Conservation (phyloP, 495 filamentous ascomycete genomes). For the Jackrogersella multiformis region DNA sequence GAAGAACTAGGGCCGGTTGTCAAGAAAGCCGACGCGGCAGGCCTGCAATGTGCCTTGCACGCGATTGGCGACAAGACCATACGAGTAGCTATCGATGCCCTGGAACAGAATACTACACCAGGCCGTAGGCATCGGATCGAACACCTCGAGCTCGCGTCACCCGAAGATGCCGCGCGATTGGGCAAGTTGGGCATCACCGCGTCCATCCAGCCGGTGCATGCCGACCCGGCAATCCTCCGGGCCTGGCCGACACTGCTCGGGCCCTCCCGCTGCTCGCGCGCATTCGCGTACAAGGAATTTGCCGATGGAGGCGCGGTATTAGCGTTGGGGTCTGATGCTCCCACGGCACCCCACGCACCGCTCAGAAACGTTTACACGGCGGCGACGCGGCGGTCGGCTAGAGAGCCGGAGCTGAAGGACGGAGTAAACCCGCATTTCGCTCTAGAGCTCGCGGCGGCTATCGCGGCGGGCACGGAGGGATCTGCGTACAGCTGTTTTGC, state of each 20-base stretch:
- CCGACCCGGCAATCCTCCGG: constrained; percentile 68
- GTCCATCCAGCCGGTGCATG: constrained; percentile 71
- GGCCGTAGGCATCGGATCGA: constrained; percentile 67
- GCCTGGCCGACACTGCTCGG: constrained; percentile 68
- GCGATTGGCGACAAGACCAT: constrained; percentile 71
- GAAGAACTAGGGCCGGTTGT: constrained; percentile 64
- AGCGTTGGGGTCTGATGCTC: constrained; percentile 68
- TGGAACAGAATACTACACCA: constrained; percentile 57
- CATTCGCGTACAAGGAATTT: constrained; percentile 71
- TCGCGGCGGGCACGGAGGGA: constrained; percentile 65
- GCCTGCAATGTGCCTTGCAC: constrained; percentile 70
- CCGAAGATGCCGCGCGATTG: constrained; percentile 61
- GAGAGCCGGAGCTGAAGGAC: constrained; percentile 58
- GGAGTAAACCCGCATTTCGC: constrained; percentile 64
- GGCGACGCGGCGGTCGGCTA: constrained; percentile 64
- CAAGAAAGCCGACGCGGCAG: constrained; percentile 60
- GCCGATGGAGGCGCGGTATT: constrained; percentile 60
- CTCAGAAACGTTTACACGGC: constrained; percentile 68
- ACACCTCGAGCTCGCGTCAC: constrained; percentile 67
- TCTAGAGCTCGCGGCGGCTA: constrained; percentile 59
- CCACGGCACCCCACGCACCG: constrained; percentile 66
- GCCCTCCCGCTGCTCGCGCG: constrained; percentile 58
- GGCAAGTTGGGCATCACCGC: constrained; percentile 67
- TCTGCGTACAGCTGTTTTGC: constrained; percentile 68
- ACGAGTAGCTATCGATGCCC: constrained; percentile 62